A percentile compares a stretch with the other conserved stretches of the same genome.
Conservation (phyloP, 2,329 filamentous ascomycete species). For the Sclerotinia borealis region DNA sequence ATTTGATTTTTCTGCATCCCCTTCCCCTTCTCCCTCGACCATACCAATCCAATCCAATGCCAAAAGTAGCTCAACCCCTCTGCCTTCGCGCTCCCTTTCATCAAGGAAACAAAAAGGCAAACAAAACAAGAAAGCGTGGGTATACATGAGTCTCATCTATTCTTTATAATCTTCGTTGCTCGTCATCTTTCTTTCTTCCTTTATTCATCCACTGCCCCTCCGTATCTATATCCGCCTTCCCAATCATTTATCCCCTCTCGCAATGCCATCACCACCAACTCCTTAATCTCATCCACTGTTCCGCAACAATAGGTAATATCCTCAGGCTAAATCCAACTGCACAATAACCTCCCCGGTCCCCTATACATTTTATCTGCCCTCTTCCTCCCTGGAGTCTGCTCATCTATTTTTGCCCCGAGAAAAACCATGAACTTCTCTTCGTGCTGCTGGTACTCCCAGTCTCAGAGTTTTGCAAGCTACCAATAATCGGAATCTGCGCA, state of each 20-base stretch:
- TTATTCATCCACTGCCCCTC: constrained; percentile 10
- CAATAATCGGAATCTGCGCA: constrained; percentile 47
- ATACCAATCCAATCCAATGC: background rate
- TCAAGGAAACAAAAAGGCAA: background rate
- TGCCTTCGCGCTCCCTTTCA: background rate
- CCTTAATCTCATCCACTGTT: background rate
- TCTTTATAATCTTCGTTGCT: constrained; percentile 11
- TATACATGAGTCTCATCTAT: constrained; percentile 13
- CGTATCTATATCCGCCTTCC: background rate
- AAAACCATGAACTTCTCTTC: constrained; percentile 33
- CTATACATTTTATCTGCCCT: background rate
- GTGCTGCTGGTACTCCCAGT: constrained; percentile 21
- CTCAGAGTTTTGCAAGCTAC: constrained; percentile 51
- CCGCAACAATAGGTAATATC: background rate
- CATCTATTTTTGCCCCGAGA: constrained; percentile 32
- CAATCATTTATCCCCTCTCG: background rate
- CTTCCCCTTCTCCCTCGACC: background rate
- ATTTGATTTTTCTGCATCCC: background rate
- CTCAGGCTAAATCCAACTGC: constrained; percentile 7
- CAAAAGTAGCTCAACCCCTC: background rate
- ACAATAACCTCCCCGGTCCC: background rate
- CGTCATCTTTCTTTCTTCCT: background rate
- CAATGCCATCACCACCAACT: background rate
- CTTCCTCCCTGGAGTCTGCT: background rate
- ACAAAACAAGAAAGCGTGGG: constrained; percentile 11